These are phyloP conservation scores for Phaeophleospora eucalypticola DNA, from an alignment of 2,329 filamentous ascomycete species.

Conservation along the genomic window DNA sequence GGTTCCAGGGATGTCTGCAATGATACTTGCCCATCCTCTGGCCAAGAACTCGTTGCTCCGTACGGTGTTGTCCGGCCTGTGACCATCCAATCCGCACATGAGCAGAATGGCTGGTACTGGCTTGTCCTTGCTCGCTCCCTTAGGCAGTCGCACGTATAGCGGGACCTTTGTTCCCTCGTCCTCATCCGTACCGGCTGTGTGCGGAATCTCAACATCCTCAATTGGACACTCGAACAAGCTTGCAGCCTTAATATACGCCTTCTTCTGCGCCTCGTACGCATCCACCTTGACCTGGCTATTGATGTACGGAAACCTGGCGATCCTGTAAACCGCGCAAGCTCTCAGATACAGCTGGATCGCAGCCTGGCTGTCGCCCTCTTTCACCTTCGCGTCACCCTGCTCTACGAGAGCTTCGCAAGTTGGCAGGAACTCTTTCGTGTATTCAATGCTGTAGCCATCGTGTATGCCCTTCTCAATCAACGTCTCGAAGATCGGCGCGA, in stretches of 20 bases:
- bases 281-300: conserved; percentile 32
- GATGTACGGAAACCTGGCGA: conserved; percentile 38
- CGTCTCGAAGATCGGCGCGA: conserved; percentile 36
- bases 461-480: conserved; percentile 36
- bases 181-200: conserved; percentile 32
- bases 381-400: conserved; percentile 25
- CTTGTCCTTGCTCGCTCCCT: conserved; percentile 27
- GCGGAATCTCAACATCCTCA: conserved; percentile 37
- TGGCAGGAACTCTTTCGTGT: conserved; percentile 36
- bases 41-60: conserved; percentile 59
- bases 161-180: conserved; percentile 38
- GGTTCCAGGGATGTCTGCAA: conserved; percentile 63
- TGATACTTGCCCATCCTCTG: conserved; percentile 60
- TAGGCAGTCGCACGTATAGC: conserved; percentile 37
- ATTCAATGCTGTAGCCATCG: conserved; percentile 37
- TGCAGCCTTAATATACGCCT: conserved; percentile 35
- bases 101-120: conserved; percentile 51
- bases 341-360: conserved; percentile 35
- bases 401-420: conserved; percentile 31
- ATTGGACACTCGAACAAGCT: conserved; percentile 35
- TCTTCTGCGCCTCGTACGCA: conserved; percentile 36
- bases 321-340: conserved; percentile 35
- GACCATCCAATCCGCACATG: conserved; percentile 60
- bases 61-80: conserved; percentile 59
- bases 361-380: conserved; percentile 23